Conservation (phyloP, 2,329 filamentous ascomycete genomes). For the Stylonectria norvegica region DNA sequence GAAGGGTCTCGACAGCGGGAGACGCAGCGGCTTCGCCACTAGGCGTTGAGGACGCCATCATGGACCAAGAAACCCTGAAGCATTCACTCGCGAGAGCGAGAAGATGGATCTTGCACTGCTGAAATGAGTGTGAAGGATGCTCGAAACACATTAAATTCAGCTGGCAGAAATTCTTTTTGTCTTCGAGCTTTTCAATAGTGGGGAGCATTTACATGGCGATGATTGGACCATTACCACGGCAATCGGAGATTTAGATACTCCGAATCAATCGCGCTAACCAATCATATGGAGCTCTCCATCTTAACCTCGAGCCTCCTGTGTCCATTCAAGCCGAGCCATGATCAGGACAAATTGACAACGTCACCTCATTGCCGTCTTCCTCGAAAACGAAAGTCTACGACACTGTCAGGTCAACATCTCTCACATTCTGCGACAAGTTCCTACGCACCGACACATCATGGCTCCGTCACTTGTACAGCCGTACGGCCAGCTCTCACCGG, state of each 20-base stretch:
- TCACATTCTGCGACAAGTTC: too few relatives aligned
- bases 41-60: conserved; percentile 24
- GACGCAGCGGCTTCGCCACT: conserved; percentile 18
- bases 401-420: too few relatives aligned
- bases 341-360: conserved; percentile 8
- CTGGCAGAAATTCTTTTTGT: conserved; percentile 21
- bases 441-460: too few relatives aligned
- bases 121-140: conserved; percentile 20
- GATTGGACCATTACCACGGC: too few relatives aligned
- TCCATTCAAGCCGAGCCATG: conserved; percentile 16
- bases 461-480: conserved; percentile 53
- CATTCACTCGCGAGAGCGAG: conserved; percentile 25
- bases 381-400: too few relatives aligned
- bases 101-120: conserved; percentile 15
- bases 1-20: conserved; percentile 12
- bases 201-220: background rate
- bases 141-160: conserved; percentile 19
- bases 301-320: conserved; percentile 19
- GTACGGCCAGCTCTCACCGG: conserved; percentile 53
- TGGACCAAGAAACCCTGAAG: conserved; percentile 15
- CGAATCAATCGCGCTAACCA: too few relatives aligned
- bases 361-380: too few relatives aligned
- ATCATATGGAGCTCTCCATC: conserved; percentile 15
- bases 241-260: too few relatives aligned
- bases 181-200: conserved; percentile 15